Evolutionary conservation across 2,329 filamentous ascomycete species (phyloP).

Genomic region (Dothiorella sarmentorum): DNA sequence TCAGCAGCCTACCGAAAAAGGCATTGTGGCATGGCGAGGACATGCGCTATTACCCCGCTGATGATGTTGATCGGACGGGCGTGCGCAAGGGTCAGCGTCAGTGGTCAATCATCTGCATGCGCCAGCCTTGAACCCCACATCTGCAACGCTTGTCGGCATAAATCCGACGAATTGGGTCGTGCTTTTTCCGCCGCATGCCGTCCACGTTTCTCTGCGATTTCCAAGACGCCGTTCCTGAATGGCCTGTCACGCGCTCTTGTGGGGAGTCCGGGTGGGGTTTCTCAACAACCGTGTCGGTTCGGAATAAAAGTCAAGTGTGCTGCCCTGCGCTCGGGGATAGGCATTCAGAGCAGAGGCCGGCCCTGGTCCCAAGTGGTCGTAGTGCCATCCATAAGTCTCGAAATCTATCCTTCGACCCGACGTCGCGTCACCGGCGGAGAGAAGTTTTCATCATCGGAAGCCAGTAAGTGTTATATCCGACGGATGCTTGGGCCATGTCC

Average conservation of each 20-base stretch:
- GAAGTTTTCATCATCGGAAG: background rate
- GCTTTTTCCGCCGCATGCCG: background rate
- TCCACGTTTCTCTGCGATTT: background rate
- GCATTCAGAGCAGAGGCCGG: background rate
- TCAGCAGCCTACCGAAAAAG: background rate
- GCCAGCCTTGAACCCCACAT: conserved; percentile 4
- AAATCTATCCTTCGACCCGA: background rate
- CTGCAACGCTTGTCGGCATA: conserved; percentile 5
- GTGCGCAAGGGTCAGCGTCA: background rate
- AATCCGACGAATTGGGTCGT: background rate
- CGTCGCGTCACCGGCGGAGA: background rate
- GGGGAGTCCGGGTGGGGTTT: background rate
- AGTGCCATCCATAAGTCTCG: background rate
- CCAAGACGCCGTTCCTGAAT: background rate
- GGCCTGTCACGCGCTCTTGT: background rate
- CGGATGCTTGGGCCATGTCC: background rate
- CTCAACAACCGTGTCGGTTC: background rate
- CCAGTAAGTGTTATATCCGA: background rate
- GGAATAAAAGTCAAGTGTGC: background rate
- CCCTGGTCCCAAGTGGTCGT: background rate
- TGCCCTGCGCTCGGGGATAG: background rate
- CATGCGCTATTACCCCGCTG: conserved; percentile 1
- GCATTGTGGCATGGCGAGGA: background rate
- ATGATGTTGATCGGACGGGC: background rate
- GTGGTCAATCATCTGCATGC: conserved; percentile 6